These are phyloP conservation scores for Puccinia triticina DNA, from an alignment of 1,284 basidiomycete genomes.

Conservation along the genomic window DNA sequence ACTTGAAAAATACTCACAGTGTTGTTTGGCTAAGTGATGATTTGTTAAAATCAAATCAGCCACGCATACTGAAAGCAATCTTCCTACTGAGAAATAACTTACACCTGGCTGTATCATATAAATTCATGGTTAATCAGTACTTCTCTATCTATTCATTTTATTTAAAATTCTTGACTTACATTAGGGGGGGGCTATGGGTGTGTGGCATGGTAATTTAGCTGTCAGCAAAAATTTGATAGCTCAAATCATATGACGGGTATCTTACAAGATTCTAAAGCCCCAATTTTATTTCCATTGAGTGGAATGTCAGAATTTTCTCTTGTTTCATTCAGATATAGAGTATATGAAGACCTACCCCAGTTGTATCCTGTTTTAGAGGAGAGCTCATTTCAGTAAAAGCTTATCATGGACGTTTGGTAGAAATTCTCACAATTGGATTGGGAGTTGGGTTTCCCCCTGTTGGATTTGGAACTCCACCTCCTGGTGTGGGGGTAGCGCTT, in stretches of 20 bases:
- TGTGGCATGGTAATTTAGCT: neutral
- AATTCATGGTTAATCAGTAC: neutral
- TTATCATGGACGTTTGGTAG: neutral
- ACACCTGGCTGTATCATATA: neutral
- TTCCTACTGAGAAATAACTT: neutral
- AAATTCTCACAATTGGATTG: neutral
- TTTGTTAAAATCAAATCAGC: neutral
- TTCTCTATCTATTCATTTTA: too few relatives aligned
- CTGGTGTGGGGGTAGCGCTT: neutral
- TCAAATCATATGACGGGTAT: too few relatives aligned
- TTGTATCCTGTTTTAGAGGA: too few relatives aligned
- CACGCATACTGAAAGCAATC: neutral
- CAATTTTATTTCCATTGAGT: too few relatives aligned
- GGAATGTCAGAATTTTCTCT: too few relatives aligned
- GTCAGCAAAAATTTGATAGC: neutral
- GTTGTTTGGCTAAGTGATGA: neutral
- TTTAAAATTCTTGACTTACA: too few relatives aligned
- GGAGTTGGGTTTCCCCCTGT: neutral
- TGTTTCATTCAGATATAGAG: too few relatives aligned
- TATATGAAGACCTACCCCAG: too few relatives aligned
- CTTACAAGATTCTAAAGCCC: too few relatives aligned
- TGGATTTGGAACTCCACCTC: neutral
- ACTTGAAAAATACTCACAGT: slow-evolving; percentile 6
- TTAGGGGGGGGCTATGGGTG: too few relatives aligned
- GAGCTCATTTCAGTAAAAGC: too few relatives aligned